Evolutionary conservation across 257 asterid species (phyloP).

Genomic region (Solanum tarijense): DNA sequence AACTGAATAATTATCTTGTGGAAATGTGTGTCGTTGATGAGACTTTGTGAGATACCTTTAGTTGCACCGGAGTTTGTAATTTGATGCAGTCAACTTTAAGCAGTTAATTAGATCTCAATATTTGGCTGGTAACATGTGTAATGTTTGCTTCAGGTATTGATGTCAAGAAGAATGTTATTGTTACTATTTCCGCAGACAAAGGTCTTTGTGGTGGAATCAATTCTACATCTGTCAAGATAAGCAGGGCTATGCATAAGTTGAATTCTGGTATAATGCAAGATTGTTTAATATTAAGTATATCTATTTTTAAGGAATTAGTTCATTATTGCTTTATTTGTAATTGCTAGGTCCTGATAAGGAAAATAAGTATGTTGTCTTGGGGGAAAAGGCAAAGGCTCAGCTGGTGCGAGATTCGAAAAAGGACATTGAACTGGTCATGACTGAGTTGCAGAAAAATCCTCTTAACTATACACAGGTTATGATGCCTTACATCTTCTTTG

Average conservation of each 20-base stretch:
- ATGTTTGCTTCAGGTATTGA: slow-evolving; percentile 55
- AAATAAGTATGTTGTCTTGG: slow-evolving; percentile 64
- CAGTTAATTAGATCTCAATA: background rate
- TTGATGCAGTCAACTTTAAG: background rate
- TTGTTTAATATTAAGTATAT: background rate
- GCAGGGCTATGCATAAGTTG: slow-evolving; percentile 68
- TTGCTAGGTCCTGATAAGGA: slow-evolving; percentile 79
- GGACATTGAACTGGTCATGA: slow-evolving; percentile 47
- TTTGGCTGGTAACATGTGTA: background rate
- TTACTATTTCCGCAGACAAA: slow-evolving; percentile 84
- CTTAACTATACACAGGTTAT: slow-evolving; percentile 90
- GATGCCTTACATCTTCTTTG: background rate
- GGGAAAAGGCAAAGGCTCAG: slow-evolving; percentile 97
- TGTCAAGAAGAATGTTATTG: slow-evolving; percentile 80
- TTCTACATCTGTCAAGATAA: slow-evolving; percentile 83
- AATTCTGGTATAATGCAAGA: slow-evolving; percentile 42
- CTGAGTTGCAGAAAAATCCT: slow-evolving; percentile 91
- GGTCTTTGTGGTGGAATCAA: slow-evolving; percentile 99
- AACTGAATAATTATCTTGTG: background rate
- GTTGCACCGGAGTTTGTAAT: background rate
- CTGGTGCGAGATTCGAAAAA: slow-evolving; percentile 81
- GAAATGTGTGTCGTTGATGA: background rate
- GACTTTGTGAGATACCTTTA: background rate
- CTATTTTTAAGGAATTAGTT: background rate
- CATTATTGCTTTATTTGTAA: background rate